Conservation (phyloP, 306 rosid genomes). For the Cucurbita moschata region DNA sequence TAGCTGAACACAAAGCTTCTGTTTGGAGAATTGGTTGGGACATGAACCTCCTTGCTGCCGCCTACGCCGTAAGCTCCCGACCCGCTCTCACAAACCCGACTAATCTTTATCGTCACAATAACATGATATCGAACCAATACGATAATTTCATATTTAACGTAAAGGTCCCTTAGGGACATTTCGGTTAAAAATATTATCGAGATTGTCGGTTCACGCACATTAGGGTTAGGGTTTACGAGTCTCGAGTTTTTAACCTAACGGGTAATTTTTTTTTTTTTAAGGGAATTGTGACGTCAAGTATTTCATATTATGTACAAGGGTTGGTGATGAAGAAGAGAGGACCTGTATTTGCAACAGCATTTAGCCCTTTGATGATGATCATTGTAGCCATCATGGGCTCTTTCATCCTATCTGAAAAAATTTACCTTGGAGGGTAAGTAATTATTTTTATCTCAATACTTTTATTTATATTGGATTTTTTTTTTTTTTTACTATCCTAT, state of each 20-base stretch:
- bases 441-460: background rate
- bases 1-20: slow-evolving; percentile 45
- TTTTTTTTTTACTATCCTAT: too few relatives aligned
- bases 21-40: slow-evolving; percentile 84
- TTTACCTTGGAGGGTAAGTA: slow-evolving; percentile 71
- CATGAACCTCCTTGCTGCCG: slow-evolving; percentile 80
- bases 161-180: too few relatives aligned
- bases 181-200: too few relatives aligned
- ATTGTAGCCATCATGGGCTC: slow-evolving; percentile 75
- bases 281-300: slow-evolving; percentile 81
- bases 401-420: slow-evolving; percentile 51
- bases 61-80: slow-evolving; percentile 50
- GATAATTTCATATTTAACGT: too few relatives aligned
- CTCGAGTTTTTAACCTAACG: background rate
- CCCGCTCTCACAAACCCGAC: background rate
- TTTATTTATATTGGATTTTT: too few relatives aligned
- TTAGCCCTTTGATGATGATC: slow-evolving; percentile 94
- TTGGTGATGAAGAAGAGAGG: slow-evolving; percentile 69
- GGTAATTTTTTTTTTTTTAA: background rate
- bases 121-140: background rate
- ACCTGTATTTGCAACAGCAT: slow-evolving; percentile 85
- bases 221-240: too few relatives aligned
- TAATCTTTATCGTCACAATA: background rate
- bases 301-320: slow-evolving; percentile 76
- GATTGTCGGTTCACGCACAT: background rate